phyloP scores from a whole-genome alignment of 2,329 filamentous ascomycete genomes.

The Cordyceps militaris region DNA sequence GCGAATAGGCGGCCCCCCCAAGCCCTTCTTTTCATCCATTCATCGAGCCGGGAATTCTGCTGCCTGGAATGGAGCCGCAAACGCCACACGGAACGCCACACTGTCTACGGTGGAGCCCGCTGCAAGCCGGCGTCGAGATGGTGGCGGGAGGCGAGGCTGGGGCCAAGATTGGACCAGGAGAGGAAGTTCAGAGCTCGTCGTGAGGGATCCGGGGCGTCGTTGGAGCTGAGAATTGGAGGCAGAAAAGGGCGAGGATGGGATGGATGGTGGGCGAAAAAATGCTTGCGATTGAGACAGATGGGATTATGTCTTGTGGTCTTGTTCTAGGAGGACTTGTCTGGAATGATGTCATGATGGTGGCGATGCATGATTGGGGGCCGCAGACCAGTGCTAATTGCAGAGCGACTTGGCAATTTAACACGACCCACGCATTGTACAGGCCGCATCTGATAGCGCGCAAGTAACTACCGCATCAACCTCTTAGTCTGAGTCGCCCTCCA shows the following conservation, averaged over 20 bases:
- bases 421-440: not conserved
- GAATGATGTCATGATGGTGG: not conserved
- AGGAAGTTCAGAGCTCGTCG: no score
- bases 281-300: not conserved
- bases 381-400: not conserved
- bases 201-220: no score
- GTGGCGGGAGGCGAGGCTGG: not conserved
- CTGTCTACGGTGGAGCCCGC: not conserved
- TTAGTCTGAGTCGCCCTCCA: no score
- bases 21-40: not conserved
- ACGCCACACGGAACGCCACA: not conserved
- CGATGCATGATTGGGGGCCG: not conserved
- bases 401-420: not conserved
- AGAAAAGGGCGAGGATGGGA: no score
- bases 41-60: not conserved
- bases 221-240: no score
- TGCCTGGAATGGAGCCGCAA: constrained; percentile 3
- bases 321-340: not conserved
- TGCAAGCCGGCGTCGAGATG: not conserved
- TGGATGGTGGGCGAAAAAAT: not conserved
- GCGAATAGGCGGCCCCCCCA: no score
- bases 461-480: not conserved
- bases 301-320: not conserved
- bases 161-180: no score
- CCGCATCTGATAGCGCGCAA: not conserved